phyloP scores from a whole-genome alignment of 2,329 filamentous ascomycete species.

The Fusarium torulosum region DNA sequence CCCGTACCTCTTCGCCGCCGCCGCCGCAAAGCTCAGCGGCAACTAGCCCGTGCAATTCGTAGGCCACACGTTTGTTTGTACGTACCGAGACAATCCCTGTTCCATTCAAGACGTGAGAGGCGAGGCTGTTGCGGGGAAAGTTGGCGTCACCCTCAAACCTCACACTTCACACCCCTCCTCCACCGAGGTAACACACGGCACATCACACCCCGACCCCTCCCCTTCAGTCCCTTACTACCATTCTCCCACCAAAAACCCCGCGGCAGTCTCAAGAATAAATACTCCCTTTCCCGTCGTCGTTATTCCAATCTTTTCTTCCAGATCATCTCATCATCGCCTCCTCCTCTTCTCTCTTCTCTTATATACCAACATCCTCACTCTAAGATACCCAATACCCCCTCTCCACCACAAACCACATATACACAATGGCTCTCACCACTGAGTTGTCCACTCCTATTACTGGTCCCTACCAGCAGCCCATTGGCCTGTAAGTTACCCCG shows the following conservation, averaged over 20 bases:
- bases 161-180: slow-evolving; percentile 30
- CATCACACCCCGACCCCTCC: slow-evolving; percentile 25
- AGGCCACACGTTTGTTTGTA: slow-evolving; percentile 1
- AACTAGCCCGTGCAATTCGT: slow-evolving; percentile 15
- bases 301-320: slow-evolving; percentile 32
- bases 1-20: slow-evolving; percentile 13
- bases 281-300: slow-evolving; percentile 41
- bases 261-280: slow-evolving; percentile 47
- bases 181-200: slow-evolving; percentile 21
- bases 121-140: slow-evolving; percentile 48
- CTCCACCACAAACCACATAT: slow-evolving; percentile 26
- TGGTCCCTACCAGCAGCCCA: slow-evolving; percentile 70
- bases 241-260: slow-evolving; percentile 43
- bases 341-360: slow-evolving; percentile 21
- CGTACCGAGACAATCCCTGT: slow-evolving; percentile 18
- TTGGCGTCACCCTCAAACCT: slow-evolving; percentile 36
- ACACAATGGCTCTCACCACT: slow-evolving; percentile 58
- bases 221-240: slow-evolving; percentile 24
- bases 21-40: too few relatives aligned
- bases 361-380: slow-evolving; percentile 34
- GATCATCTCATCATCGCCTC: slow-evolving; percentile 43
- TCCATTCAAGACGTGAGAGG: slow-evolving; percentile 33
- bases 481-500: slow-evolving; percentile 66
- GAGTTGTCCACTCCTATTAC: slow-evolving; percentile 77
- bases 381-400: slow-evolving; percentile 43